Evolutionary conservation across 768 basidiomycete species (phyloP).

Genomic region (Lyophyllum decastes): DNA sequence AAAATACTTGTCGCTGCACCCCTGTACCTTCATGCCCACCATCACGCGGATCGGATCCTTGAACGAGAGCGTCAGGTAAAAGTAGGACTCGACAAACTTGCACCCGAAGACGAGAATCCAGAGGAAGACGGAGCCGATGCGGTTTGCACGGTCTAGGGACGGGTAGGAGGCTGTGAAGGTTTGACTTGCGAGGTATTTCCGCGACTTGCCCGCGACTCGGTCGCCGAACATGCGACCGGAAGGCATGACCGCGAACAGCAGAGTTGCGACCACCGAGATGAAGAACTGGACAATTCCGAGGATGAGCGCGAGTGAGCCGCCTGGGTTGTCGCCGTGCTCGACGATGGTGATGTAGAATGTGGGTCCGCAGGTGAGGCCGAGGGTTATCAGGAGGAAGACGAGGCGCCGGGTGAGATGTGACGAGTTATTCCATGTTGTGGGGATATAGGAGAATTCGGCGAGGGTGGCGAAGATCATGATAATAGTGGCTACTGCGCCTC

Average conservation of each 20-base stretch:
- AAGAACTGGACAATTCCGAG: constrained; percentile 96
- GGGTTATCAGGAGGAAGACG: constrained; percentile 85
- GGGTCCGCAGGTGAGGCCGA: constrained; percentile 89
- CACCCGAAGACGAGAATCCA: constrained; percentile 96
- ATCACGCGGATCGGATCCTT: constrained; percentile 91
- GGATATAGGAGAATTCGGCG: constrained; percentile 96
- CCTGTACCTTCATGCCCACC: constrained; percentile 95
- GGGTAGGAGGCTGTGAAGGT: constrained; percentile 99
- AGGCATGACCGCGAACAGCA: constrained; percentile 89
- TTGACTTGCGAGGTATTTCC: constrained; percentile 97
- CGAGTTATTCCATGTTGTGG: constrained; percentile 98
- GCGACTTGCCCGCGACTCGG: constrained; percentile 89
- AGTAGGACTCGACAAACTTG: constrained; percentile 97
- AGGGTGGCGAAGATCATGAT: constrained; percentile 97
- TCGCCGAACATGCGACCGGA: constrained; percentile 99
- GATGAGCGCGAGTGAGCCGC: constrained; percentile 81
- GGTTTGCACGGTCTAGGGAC: constrained; percentile 55
- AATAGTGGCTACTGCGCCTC: constrained; percentile 91
- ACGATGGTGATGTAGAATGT: constrained; percentile 93
- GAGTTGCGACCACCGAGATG: constrained; percentile 83
- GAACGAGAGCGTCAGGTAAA: constrained; percentile 96
- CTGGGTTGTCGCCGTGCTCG: constrained; percentile 52
- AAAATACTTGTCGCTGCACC: constrained; percentile 85
- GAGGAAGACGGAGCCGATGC: constrained; percentile 77
- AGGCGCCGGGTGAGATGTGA: constrained; percentile 93